Conservation (phyloP, 192 early-diverging fungal species). For the Coemansia biformis region DNA sequence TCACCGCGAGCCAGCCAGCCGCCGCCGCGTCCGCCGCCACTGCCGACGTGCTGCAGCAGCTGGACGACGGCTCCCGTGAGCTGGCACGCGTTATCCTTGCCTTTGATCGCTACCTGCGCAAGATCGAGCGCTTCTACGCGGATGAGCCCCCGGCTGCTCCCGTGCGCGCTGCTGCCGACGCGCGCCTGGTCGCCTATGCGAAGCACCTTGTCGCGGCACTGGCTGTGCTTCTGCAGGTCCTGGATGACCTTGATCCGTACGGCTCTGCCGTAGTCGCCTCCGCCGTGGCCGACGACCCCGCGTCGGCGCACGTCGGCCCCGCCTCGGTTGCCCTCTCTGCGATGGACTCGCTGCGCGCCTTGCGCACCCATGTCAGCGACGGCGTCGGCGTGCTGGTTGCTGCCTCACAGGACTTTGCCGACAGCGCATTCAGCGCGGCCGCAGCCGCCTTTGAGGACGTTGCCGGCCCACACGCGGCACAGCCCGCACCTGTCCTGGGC, state of each 20-base stretch:
- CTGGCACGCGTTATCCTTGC: slow-evolving; percentile 48
- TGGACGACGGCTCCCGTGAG: slow-evolving; percentile 47
- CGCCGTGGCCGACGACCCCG: slow-evolving; percentile 25
- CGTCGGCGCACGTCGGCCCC: slow-evolving; percentile 25
- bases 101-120: slow-evolving; percentile 46
- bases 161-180: slow-evolving; percentile 32
- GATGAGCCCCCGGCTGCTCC: slow-evolving; percentile 9
- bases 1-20: background rate
- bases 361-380: slow-evolving; percentile 37
- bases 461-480: slow-evolving; percentile 1
- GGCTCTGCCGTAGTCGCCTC: slow-evolving; percentile 26
- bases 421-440: slow-evolving; percentile 17
- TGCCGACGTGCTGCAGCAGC: slow-evolving; percentile 43
- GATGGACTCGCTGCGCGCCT: slow-evolving; percentile 24
- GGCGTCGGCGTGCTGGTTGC: slow-evolving; percentile 41
- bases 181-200: slow-evolving; percentile 42
- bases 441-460: slow-evolving; percentile 3
- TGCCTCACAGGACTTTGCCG: slow-evolving; percentile 46
- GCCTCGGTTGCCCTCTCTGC: slow-evolving; percentile 17
- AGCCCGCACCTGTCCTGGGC: slow-evolving; percentile 20
- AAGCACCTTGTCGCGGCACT: slow-evolving; percentile 44
- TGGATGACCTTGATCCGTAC: slow-evolving; percentile 48
- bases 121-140: slow-evolving; percentile 42
- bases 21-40: slow-evolving; percentile 6
- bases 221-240: slow-evolving; percentile 46